Percentiles rank a stretch among this genome's conserved stretches.
Conservation (phyloP, 169 alveolate species). For the Cryptosporidium felis region DNA sequence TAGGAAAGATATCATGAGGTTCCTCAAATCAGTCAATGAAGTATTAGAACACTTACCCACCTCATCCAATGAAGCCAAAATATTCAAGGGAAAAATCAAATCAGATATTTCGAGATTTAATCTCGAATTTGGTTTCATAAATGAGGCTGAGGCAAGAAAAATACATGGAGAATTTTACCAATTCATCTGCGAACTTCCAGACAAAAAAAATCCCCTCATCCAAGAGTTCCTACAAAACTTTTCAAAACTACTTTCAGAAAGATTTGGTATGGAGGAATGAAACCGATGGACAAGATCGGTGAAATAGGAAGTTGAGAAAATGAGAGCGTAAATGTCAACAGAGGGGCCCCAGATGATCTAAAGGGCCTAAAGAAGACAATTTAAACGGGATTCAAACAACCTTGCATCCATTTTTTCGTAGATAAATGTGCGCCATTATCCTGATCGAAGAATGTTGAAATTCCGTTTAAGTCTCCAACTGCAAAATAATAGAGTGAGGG, state of each 20-base stretch:
- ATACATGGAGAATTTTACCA: background rate
- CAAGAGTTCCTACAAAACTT: background rate
- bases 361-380: too few species aligned
- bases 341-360: too few species aligned
- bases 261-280: too few species aligned
- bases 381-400: too few species aligned
- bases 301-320: too few species aligned
- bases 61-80: background rate
- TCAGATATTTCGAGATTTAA: constrained; percentile 41
- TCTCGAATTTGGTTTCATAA: constrained; percentile 22
- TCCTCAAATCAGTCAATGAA: constrained; percentile 1
- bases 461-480: too few species aligned
- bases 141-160: background rate
- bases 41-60: background rate
- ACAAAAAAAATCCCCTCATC: background rate
- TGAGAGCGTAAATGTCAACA: too few species aligned
- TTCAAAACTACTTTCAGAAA: constrained; percentile 17
- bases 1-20: constrained; percentile 12
- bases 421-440: too few species aligned
- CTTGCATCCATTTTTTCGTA: too few species aligned
- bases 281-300: too few species aligned
- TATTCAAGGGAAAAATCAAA: constrained; percentile 17
- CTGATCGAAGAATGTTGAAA: too few species aligned
- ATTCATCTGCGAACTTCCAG: background rate
- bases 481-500: too few species aligned